Conservation (phyloP, 2,329 filamentous ascomycete species). For the Daldinia eschscholtzii region DNA sequence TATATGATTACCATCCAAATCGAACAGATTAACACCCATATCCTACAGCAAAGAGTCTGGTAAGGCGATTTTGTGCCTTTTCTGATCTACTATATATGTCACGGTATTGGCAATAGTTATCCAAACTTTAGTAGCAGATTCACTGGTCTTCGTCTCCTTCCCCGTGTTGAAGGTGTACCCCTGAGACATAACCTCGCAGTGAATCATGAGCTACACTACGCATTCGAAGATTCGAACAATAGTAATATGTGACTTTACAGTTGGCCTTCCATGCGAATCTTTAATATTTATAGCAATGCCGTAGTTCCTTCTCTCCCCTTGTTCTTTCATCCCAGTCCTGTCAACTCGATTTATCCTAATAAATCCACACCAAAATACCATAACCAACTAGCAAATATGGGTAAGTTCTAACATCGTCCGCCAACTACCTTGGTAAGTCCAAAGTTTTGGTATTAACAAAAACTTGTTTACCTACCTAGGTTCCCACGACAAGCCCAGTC, state of each 20-base stretch:
- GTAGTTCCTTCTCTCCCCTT: neutral
- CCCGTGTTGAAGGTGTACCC: neutral
- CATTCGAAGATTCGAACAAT: neutral
- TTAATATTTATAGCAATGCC: neutral
- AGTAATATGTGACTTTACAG: neutral
- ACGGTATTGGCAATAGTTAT: neutral
- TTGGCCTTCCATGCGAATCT: neutral
- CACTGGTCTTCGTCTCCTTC: neutral
- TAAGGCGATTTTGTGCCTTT: neutral
- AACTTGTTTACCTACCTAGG: neutral
- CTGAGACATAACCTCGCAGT: neutral
- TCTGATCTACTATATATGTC: neutral
- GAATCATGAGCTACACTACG: neutral
- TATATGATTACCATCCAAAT: no score
- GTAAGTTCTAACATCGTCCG: neutral
- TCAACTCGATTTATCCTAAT: neutral
- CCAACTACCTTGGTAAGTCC: neutral
- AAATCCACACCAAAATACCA: neutral
- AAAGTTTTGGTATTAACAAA: neutral
- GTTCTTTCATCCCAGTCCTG: neutral
- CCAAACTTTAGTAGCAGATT: neutral
- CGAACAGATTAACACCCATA: no score
- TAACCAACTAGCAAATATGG: neutral
- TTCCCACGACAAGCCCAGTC: neutral
- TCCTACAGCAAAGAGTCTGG: neutral